Conservation (phyloP, 495 filamentous ascomycete genomes). For the Cudoniella acicularis region DNA sequence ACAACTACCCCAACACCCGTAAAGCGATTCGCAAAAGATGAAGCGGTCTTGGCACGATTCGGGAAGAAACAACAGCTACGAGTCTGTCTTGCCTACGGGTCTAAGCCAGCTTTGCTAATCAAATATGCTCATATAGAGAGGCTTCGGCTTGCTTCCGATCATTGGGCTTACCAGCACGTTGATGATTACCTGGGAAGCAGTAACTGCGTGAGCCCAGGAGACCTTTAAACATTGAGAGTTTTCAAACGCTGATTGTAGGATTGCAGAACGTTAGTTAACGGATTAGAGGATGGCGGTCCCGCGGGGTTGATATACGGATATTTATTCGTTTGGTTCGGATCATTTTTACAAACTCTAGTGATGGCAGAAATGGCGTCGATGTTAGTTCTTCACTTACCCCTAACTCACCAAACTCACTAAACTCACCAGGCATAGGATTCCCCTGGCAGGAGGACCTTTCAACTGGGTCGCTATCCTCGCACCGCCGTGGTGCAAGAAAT, state of each 20-base stretch:
- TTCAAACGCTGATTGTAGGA: background rate
- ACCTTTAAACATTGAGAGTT: background rate
- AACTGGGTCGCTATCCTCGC: conserved; percentile 60
- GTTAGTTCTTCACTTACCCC: conserved; percentile 23
- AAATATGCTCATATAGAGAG: no score
- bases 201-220: conserved; percentile 17
- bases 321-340: conserved; percentile 44
- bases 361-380: conserved; percentile 46
- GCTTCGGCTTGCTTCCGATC: conserved; percentile 44
- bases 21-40: no score
- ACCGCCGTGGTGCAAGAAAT: conserved; percentile 46
- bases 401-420: conserved; percentile 40
- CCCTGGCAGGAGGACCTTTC: conserved; percentile 51
- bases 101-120: no score
- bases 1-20: no score
- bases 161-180: conserved; percentile 41
- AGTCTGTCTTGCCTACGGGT: no score
- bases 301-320: conserved; percentile 48
- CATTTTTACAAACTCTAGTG: conserved; percentile 35
- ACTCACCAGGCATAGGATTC: no score
- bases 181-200: conserved; percentile 42
- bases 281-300: conserved; percentile 39
- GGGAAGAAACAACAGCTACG: conserved; percentile 50
- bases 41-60: conserved; percentile 42
- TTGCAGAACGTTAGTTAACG: background rate